Percentiles rank a stretch among this genome's conserved stretches.
Conservation (phyloP, 257 asterid genomes). For the Solanum gracilifrons region DNA sequence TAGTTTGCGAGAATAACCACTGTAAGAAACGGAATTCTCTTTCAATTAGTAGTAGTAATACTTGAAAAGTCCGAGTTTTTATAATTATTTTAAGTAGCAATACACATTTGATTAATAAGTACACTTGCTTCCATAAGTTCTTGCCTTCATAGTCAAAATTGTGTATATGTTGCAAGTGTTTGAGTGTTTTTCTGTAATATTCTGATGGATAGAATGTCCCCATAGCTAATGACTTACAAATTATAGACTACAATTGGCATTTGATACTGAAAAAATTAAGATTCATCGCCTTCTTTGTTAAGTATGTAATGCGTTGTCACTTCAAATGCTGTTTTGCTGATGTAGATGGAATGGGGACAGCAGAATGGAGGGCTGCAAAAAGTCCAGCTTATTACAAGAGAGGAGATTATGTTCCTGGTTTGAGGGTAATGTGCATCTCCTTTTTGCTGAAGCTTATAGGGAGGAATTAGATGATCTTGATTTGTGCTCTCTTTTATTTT, state of each 20-base stretch:
- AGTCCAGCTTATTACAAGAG: slow-evolving; percentile 94
- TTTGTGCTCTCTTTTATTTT: neutral
- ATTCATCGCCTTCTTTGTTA: neutral
- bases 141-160: neutral
- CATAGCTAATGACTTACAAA: neutral
- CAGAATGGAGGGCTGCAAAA: slow-evolving; percentile 99
- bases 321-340: slow-evolving; percentile 6
- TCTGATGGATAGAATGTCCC: neutral
- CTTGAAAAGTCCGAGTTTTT: neutral
- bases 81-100: neutral
- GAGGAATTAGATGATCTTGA: neutral
- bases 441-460: neutral
- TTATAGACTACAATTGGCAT: neutral
- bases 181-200: neutral
- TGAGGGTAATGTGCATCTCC: slow-evolving; percentile 41
- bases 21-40: slow-evolving; percentile 39
- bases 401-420: slow-evolving; percentile 97
- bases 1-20: slow-evolving; percentile 97
- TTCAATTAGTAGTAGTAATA: neutral
- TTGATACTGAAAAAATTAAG: neutral
- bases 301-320: neutral
- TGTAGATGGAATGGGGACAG: slow-evolving; percentile 99
- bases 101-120: neutral
- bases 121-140: neutral
- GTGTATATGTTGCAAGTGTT: neutral